Base-by-base conservation (phyloP, 495 filamentous ascomycete genomes). In the Penicillium flavigenum region DNA sequence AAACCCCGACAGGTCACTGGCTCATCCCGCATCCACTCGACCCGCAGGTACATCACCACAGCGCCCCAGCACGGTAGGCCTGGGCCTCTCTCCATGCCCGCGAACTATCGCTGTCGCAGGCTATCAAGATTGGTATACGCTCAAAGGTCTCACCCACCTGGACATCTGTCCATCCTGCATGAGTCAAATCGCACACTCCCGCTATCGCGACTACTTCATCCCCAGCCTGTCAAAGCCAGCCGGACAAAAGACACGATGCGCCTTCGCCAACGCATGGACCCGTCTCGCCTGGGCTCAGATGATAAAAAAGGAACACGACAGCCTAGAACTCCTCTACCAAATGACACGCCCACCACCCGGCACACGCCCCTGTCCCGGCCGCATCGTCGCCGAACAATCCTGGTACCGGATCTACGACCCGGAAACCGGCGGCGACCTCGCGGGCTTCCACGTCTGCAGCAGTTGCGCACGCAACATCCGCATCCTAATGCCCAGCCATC, bases 141-240 rank as follows among this genome's bases (percentile, higher is more conserved):
- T 90, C 7, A 76, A 79, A 24, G 77, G 79, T 8, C 73, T 80
- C 50, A 69, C 76, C 5, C 72, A 76, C 34, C 79, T 88, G 32
- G 76, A 86, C 57, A 82, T 90, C 41, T 90, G 87, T 50, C 86
- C 86, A 2, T 76, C 75, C 7, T 90, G 87, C 72, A 76, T 81
- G 54, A 71, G 72, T 6, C 76, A 81, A 44, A 76, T 88, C 56
- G 79, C 73, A 17, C 71, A 81, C 32, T 82, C 83, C 0, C 69
- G 73, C 44, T 88, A 82, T 66, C 69, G 76, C 2, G 66, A 76
- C 34, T 74, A 72, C 51, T 83, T 89, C 61, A 70, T 79, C 20
- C 79, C 76, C 4, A 74, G 76, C 12, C 70, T 69, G 16, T 62
- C 72, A 2, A 76, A 76, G 31, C 64, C 75, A 10, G 66, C 71